These are phyloP conservation scores for Rhinocladiella mackenziei DNA, from an alignment of 2,329 filamentous ascomycete species.

Conservation along the genomic window DNA sequence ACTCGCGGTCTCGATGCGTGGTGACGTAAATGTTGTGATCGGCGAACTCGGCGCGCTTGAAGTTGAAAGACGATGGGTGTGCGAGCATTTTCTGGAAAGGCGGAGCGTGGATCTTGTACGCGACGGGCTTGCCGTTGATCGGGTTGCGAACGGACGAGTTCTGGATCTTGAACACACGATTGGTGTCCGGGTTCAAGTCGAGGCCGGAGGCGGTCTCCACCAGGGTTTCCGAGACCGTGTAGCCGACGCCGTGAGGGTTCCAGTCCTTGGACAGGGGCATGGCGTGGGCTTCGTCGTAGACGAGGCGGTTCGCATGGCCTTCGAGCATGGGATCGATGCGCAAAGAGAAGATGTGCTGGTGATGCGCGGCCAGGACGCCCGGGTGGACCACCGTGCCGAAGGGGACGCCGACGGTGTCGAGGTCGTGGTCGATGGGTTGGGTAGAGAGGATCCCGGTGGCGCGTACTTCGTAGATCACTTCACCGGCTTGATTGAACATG, in stretches of 20 bases:
- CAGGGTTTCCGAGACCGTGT: conserved; percentile 48
- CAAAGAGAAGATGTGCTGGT: conserved; percentile 73
- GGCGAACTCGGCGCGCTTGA: conserved; percentile 52
- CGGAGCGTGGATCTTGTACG: conserved; percentile 54
- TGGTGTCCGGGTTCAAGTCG: conserved; percentile 46
- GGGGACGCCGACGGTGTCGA: conserved; percentile 57
- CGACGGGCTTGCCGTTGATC: conserved; percentile 52
- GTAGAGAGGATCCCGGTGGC: conserved; percentile 66
- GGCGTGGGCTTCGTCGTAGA: conserved; percentile 57
- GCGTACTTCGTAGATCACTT: conserved; percentile 63
- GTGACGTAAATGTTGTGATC: conserved; percentile 55
- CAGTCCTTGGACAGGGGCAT: conserved; percentile 53
- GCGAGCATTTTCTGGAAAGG: conserved; percentile 58
- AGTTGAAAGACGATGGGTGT: conserved; percentile 45
- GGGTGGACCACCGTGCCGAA: conserved; percentile 67
- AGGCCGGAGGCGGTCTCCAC: conserved; percentile 47
- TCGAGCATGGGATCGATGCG: conserved; percentile 56
- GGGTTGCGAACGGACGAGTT: conserved; percentile 51
- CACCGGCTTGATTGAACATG: conserved; percentile 67
- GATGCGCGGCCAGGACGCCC: conserved; percentile 64
- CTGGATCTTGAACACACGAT: conserved; percentile 57
- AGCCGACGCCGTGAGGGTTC: conserved; percentile 53
- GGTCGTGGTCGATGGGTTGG: conserved; percentile 57
- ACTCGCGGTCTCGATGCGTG: conserved; percentile 50
- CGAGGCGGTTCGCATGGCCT: conserved; percentile 52